A percentile compares a stretch with the other conserved stretches of the same genome.
These are phyloP conservation scores for Endocalyx cinctus DNA, from an alignment of 2,329 filamentous ascomycete species.

Conservation along the genomic window DNA sequence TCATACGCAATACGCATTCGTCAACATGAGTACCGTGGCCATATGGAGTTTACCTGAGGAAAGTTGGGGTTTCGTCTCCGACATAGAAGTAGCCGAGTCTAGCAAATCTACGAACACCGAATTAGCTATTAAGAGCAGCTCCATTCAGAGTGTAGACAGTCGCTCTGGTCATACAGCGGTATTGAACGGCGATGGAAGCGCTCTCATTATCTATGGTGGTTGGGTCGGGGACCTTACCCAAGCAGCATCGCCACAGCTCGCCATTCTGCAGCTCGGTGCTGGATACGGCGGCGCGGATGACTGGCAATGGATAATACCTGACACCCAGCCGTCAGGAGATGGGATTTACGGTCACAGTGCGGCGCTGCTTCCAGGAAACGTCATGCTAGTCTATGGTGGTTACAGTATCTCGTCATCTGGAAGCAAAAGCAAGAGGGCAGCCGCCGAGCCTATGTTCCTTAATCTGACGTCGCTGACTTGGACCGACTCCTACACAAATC, in stretches of 20 bases:
- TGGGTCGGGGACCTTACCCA: slow-evolving; percentile 82
- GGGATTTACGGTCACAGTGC: slow-evolving; percentile 62
- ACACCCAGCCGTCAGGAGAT: slow-evolving; percentile 37
- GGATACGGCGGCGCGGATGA: slow-evolving; percentile 66
- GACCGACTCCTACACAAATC: slow-evolving; percentile 47
- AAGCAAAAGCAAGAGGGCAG: slow-evolving; percentile 27
- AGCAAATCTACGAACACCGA: slow-evolving; percentile 46
- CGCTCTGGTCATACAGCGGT: slow-evolving; percentile 87
- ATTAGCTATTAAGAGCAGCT: slow-evolving; percentile 46
- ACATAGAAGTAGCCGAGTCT: slow-evolving; percentile 44
- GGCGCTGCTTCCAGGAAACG: slow-evolving; percentile 58
- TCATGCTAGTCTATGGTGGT: slow-evolving; percentile 65
- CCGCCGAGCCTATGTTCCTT: slow-evolving; percentile 39
- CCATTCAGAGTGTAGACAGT: slow-evolving; percentile 56
- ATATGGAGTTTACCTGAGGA: slow-evolving; percentile 83
- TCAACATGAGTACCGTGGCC: slow-evolving; percentile 90
- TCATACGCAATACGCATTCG: slow-evolving; percentile 76
- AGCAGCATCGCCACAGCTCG: slow-evolving; percentile 77
- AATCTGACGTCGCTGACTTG: slow-evolving; percentile 56
- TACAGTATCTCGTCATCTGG: slow-evolving; percentile 42
- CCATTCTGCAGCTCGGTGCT: slow-evolving; percentile 68
- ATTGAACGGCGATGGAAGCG: slow-evolving; percentile 70
- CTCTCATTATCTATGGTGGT: slow-evolving; percentile 77
- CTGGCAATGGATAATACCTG: slow-evolving; percentile 68
- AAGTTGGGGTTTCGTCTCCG: slow-evolving; percentile 73